Base-by-base conservation (phyloP, 139 green algal species). In the Limnomonas spitsbergensis region DNA sequence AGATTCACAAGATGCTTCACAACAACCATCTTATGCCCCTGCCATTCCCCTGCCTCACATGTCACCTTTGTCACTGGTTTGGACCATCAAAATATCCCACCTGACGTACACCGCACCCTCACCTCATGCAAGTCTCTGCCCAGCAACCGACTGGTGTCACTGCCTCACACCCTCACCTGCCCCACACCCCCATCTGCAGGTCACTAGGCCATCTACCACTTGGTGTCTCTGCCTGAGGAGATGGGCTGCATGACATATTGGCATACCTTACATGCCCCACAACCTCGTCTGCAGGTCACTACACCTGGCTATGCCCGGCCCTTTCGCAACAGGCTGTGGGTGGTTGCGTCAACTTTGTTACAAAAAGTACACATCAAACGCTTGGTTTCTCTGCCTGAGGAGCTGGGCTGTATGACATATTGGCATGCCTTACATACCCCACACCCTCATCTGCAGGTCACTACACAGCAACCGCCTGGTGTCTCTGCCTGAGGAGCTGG, bases 391-490 rank as follows among this genome's bases (percentile, higher is more conserved):
- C 47, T 61, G 47, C 47, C 20, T 61, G 14, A 14, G 14, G 47
- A 29, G 47, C n/a, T 61, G 47, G 47, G 14, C 20, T 61, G 47
- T 61, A 20, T 61, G 20, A 14, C 20, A 14, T 61, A 14, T 61
- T 61, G 20, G 14, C 20, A 61, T 61, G 47, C 20, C 20, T 61
- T 61, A 29, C 47, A 14, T 61, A 20, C 47, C 14, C 20, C 14
- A 61, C 14, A 29, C 14, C 14, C 20, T 61, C 14, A 20, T 36
- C 4, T 32, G 27, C 56, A 70, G 56, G 56, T 70, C 56, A 32
- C 56, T 70, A 14, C 56, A 70, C 56, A 70, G 56, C 56, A 70
- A 70, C 56, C 9, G 29, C 4, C 56, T 70, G n/a, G 29, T 36
- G 27, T 4, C 9, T 4, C 56, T 70, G n/a, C 56, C 56, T 70